Percentiles rank a stretch among this genome's conserved stretches.
Evolutionary conservation across 2,329 filamentous ascomycete genomes (phyloP).

Genomic region (Aspergillus udagawae): DNA sequence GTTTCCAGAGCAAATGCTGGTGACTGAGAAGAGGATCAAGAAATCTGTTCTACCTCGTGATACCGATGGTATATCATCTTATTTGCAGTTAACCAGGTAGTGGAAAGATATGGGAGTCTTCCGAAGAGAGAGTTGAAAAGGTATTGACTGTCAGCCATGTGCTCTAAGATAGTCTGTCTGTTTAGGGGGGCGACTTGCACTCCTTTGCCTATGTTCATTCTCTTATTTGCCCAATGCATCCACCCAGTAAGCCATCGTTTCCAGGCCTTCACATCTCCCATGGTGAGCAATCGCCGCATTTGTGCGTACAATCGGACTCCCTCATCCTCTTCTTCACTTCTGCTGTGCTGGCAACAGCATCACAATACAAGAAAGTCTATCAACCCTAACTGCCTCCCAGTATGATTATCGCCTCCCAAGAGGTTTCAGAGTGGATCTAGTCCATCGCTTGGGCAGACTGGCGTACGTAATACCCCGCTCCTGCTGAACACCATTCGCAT

Average conservation of each 20-base stretch:
- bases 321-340: constrained; percentile 21
- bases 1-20: constrained; percentile 27
- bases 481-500: too few relatives aligned
- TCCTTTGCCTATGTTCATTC: constrained; percentile 14
- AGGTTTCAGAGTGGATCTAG: too few relatives aligned
- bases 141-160: neutral
- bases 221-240: constrained; percentile 21
- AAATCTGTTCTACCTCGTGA: constrained; percentile 10
- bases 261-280: constrained; percentile 17
- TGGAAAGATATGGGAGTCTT: neutral
- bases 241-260: constrained; percentile 16
- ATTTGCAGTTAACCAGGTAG: neutral
- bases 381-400: too few relatives aligned
- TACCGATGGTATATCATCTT: neutral
- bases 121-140: too few relatives aligned
- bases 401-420: too few relatives aligned
- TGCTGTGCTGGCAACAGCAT: too few relatives aligned
- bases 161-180: neutral
- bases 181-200: neutral
- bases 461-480: too few relatives aligned
- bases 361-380: too few relatives aligned
- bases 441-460: too few relatives aligned
- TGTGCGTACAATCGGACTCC: constrained; percentile 14
- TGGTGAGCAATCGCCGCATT: constrained; percentile 15
- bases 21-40: constrained; percentile 21